Evolutionary conservation across 345 rosid genomes (phyloP).

Genomic region (Pseudoturritis turrita): DNA sequence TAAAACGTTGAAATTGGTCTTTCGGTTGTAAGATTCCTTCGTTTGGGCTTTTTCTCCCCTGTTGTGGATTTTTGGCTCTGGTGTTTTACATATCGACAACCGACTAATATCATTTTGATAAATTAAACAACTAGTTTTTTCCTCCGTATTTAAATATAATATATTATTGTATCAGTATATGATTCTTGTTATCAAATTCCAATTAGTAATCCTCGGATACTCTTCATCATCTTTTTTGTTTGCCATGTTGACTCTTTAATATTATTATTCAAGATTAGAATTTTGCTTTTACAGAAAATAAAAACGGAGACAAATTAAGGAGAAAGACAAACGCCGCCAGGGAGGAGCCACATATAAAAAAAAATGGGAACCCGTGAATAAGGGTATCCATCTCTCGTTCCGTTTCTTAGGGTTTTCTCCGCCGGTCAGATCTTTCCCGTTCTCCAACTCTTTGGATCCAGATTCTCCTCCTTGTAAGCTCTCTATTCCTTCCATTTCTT

Average conservation of each 20-base stretch:
- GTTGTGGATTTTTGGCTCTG: too few species aligned
- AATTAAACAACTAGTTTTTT: too few species aligned
- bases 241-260: neutral
- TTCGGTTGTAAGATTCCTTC: too few species aligned
- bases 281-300: neutral
- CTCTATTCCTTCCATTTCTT: conserved; percentile 28
- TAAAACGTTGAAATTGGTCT: too few species aligned
- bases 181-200: too few species aligned
- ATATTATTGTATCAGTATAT: too few species aligned
- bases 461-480: conserved; percentile 56
- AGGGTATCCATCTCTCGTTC: conserved; percentile 43
- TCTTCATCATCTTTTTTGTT: neutral
- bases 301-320: neutral
- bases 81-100: too few species aligned
- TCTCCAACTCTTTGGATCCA: conserved; percentile 42
- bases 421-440: conserved; percentile 28
- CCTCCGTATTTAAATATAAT: too few species aligned
- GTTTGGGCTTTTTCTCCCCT: too few species aligned
- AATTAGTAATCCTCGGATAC: neutral
- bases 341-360: conserved; percentile 26
- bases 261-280: neutral
- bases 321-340: conserved; percentile 28
- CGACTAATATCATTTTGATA: too few species aligned
- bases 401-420: conserved; percentile 42
- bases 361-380: conserved; percentile 21